A percentile compares a stretch with the other conserved stretches of the same genome.
Conservation (phyloP, 257 asterid genomes). For the Solanum paucissectum region DNA sequence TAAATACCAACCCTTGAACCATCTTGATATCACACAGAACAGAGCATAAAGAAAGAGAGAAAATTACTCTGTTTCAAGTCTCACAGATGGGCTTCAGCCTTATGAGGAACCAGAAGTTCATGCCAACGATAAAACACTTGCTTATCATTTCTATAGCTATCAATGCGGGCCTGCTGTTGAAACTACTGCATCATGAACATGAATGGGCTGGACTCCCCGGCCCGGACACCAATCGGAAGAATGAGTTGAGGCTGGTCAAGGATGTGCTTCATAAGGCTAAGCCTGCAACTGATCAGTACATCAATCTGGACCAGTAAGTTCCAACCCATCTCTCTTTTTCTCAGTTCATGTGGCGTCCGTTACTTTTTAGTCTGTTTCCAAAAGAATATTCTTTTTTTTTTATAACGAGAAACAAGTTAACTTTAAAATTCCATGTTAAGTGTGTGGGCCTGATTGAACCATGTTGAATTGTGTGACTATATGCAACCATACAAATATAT, state of each 20-base stretch:
- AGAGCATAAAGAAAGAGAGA: neutral
- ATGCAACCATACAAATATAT: neutral
- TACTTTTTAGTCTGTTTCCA: neutral
- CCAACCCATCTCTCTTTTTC: neutral
- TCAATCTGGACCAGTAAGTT: conserved; percentile 84
- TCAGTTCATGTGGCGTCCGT: too few species aligned
- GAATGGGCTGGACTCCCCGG: neutral
- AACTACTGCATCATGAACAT: conserved; percentile 9
- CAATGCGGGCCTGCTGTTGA: conserved; percentile 18
- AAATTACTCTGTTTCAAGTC: neutral
- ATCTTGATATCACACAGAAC: neutral
- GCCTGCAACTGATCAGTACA: neutral
- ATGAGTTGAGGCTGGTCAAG: neutral
- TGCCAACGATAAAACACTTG: conserved; percentile 7
- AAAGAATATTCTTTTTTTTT: neutral
- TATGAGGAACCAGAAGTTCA: neutral
- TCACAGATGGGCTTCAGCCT: neutral
- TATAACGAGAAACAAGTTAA: neutral
- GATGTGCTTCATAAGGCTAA: neutral
- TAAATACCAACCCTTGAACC: neutral
- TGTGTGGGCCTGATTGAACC: neutral
- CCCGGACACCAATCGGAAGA: neutral
- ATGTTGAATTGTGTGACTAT: neutral
- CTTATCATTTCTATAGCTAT: conserved; percentile 22
- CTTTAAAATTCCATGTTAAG: neutral